These are phyloP conservation scores for Ceratobasidium sp. DNA, from an alignment of 1,284 basidiomycete species.

Conservation along the genomic window DNA sequence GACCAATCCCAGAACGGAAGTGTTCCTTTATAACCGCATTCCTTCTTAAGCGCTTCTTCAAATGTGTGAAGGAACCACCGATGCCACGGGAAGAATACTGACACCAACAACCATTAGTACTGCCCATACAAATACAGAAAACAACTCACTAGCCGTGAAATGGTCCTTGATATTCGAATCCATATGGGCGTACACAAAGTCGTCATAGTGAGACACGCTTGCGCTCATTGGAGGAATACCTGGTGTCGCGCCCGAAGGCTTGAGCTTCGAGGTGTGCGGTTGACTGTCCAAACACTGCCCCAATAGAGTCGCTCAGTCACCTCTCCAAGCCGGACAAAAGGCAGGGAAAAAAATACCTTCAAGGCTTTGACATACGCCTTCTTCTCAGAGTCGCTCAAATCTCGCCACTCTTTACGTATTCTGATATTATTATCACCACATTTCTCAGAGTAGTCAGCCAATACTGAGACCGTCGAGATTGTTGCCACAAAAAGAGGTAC, in stretches of 20 bases:
- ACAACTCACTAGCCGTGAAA: constrained; percentile 16
- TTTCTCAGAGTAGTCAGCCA: too few relatives aligned
- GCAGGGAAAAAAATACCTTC: background rate
- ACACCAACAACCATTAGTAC: background rate
- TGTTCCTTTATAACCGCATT: constrained; percentile 12
- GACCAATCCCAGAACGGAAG: constrained; percentile 39
- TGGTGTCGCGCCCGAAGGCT: background rate
- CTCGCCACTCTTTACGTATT: background rate
- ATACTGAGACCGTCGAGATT: background rate
- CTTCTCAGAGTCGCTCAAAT: background rate
- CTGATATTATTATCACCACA: background rate
- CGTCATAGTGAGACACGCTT: constrained; percentile 17
- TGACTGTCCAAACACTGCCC: background rate
- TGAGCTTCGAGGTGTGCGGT: background rate
- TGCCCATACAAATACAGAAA: too few relatives aligned
- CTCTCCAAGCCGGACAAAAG: too few relatives aligned
- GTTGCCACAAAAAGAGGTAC: background rate
- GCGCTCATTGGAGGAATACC: background rate
- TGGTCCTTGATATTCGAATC: constrained; percentile 33
- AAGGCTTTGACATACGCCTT: background rate
- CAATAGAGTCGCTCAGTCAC: background rate
- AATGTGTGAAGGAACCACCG: constrained; percentile 21
- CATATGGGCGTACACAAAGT: constrained; percentile 40
- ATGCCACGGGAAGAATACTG: constrained; percentile 40
- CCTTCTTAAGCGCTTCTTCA: background rate